A percentile compares a stretch with the other conserved stretches of the same genome.
Conservation (phyloP, 2,329 filamentous ascomycete species). For the Cordyceps pruinosa region DNA sequence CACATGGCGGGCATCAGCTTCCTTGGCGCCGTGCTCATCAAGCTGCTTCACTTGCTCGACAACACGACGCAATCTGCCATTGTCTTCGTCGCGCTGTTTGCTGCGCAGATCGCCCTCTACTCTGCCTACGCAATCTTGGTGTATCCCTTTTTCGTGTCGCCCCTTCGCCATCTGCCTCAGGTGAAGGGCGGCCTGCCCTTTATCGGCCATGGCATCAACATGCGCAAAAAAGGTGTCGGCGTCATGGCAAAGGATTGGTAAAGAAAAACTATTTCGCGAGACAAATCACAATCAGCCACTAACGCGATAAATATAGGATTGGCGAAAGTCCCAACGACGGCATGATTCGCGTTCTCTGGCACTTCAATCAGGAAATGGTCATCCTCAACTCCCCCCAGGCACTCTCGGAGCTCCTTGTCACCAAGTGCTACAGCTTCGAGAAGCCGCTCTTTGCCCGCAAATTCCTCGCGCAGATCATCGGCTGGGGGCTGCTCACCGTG, state of each 20-base stretch:
- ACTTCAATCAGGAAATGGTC: slow-evolving; percentile 53
- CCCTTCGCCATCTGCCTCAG: slow-evolving; percentile 32
- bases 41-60: slow-evolving; percentile 6
- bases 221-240: slow-evolving; percentile 5
- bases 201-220: slow-evolving; percentile 5
- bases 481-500: slow-evolving; percentile 40
- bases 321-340: slow-evolving; percentile 55
- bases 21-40: slow-evolving; percentile 3
- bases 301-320: slow-evolving; percentile 34
- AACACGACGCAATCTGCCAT: background rate
- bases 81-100: slow-evolving; percentile 1
- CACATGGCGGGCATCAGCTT: slow-evolving; percentile 10
- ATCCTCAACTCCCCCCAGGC: slow-evolving; percentile 52
- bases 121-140: slow-evolving; percentile 28
- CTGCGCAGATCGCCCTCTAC: slow-evolving; percentile 13
- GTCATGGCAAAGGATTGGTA: slow-evolving; percentile 60
- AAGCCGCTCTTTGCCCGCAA: slow-evolving; percentile 52
- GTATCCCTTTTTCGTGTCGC: slow-evolving; percentile 32
- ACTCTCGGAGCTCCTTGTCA: slow-evolving; percentile 57
- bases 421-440: slow-evolving; percentile 58
- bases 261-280: slow-evolving; percentile 20
- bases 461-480: slow-evolving; percentile 76
- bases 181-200: slow-evolving; percentile 23
- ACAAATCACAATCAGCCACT: background rate
- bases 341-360: slow-evolving; percentile 54